Percentiles rank a stretch among this genome's conserved stretches.
Evolutionary conservation across 768 basidiomycete genomes (phyloP).

Genomic region (Serendipita vermifera): DNA sequence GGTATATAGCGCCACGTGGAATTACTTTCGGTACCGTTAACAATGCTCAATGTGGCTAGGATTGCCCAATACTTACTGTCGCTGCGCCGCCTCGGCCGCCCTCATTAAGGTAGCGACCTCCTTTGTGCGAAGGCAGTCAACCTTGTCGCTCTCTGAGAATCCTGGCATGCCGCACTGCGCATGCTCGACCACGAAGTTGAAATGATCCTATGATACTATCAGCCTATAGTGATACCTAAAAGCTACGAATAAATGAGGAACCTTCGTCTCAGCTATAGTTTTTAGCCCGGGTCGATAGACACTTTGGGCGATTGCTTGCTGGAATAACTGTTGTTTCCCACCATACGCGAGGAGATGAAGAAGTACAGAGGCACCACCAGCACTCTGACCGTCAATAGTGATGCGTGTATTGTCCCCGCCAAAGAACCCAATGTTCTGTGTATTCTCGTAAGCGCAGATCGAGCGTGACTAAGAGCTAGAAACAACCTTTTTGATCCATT

Average conservation of each 20-base stretch:
- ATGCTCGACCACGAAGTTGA: conserved; percentile 35
- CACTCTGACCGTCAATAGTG: conserved; percentile 48
- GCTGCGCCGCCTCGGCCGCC: conserved; percentile 8
- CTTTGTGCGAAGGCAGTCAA: conserved; percentile 30
- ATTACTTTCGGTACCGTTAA: conserved; percentile 20
- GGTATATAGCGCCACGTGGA: conserved; percentile 40
- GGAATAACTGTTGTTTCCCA: conserved; percentile 31
- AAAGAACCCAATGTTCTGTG: conserved; percentile 27
- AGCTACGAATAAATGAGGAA: conserved; percentile 17
- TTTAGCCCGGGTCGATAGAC: conserved; percentile 42
- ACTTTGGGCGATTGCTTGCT: conserved; percentile 48
- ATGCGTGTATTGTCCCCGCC: conserved; percentile 30
- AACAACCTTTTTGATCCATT: conserved; percentile 23
- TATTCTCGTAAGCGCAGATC: neutral
- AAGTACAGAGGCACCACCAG: conserved; percentile 37
- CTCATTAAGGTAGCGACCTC: neutral
- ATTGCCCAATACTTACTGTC: conserved; percentile 10
- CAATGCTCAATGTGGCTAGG: neutral
- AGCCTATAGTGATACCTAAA: neutral
- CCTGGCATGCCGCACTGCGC: conserved; percentile 36
- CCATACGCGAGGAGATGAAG: conserved; percentile 40
- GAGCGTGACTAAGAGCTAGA: neutral
- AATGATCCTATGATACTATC: conserved; percentile 31
- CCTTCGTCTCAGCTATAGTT: conserved; percentile 38
- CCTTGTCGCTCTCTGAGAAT: conserved; percentile 21